Evolutionary conservation across 495 filamentous ascomycete genomes (phyloP).

Genomic region (Chlorociboria aeruginascens): DNA sequence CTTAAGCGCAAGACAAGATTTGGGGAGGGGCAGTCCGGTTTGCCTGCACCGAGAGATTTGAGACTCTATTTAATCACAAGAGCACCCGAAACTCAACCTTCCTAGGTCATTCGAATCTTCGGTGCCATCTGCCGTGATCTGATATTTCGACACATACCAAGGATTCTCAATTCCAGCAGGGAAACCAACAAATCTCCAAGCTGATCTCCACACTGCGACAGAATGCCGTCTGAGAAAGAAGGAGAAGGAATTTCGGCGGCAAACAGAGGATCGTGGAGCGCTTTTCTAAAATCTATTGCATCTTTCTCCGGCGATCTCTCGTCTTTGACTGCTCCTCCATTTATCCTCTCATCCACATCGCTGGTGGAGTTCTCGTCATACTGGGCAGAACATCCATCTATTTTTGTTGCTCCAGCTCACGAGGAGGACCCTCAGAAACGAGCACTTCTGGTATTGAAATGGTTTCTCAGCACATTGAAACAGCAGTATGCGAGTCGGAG

Average conservation of each 20-base stretch:
- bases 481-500: slow-evolving; percentile 67
- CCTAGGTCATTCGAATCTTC: too few species aligned
- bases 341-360: slow-evolving; percentile 88
- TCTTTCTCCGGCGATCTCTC: slow-evolving; percentile 95
- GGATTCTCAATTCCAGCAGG: too few species aligned
- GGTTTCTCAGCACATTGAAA: slow-evolving; percentile 95
- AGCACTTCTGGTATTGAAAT: slow-evolving; percentile 82
- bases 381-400: slow-evolving; percentile 86
- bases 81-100: too few species aligned
- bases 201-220: too few species aligned
- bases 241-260: slow-evolving; percentile 16
- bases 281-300: slow-evolving; percentile 56
- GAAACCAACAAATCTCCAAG: too few species aligned
- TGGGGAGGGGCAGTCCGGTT: too few species aligned
- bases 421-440: slow-evolving; percentile 82
- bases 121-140: too few species aligned
- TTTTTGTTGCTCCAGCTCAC: slow-evolving; percentile 77
- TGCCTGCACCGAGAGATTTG: too few species aligned
- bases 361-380: slow-evolving; percentile 94
- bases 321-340: slow-evolving; percentile 88
- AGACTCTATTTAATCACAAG: too few species aligned
- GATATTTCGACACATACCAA: too few species aligned
- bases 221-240: slow-evolving; percentile 12
- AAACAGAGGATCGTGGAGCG: slow-evolving; percentile 19
- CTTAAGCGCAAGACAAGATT: too few species aligned